Base-by-base conservation (phyloP, 225 moss, liverwort and hornwort genomes). In the Pseudoscleropodium purum region DNA sequence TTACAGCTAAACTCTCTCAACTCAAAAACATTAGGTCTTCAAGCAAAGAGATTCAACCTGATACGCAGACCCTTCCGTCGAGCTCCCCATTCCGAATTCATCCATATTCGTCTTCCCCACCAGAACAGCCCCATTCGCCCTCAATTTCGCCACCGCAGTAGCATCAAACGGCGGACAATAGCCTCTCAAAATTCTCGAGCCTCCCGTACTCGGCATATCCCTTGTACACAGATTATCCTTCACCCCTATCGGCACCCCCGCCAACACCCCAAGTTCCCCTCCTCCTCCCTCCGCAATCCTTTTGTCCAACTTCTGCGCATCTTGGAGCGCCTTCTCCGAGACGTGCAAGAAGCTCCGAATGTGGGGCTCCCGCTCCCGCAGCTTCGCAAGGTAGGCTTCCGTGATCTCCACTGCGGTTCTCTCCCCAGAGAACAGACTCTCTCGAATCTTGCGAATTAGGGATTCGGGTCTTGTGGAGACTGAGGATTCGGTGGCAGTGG, bases 121-220 rank as follows among this genome's bases (percentile, higher is more conserved):
- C 37, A 99, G 93, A 56, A 97, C 86, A 18, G 97, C 99, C 0
- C 95, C 97, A 8, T 94, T 90, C 25, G 96, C 91, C 60, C 97
- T 91, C 91, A 99, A 73, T 75, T 95, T 97, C 41, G 92, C 91
- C 18, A 99, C 97, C 18, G 95, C 91, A 14, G 96, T 99, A 47
- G 99, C 99, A 64, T 99, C 97, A 27, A 94, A 99, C 36, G 99
- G 99, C n/a, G 99, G 99, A 75, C 92, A 88, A 31, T 99, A 99
- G 15, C 95, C 94, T 13, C 93, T 91, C 84, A 99, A 84, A 39
- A 99, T 97, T 81, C 87, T 91, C 1, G 99, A 99, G 17, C 99
- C 97, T 4, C 95, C 97, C 9, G 99, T 99, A n/a, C 97, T 97
- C 23, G 99, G 99, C 99, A 99, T 99, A 43, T 97, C 97, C n/a